These are phyloP conservation scores for Trichoderma koningiopsis DNA, from an alignment of 2,329 filamentous ascomycete species.

Conservation along the genomic window DNA sequence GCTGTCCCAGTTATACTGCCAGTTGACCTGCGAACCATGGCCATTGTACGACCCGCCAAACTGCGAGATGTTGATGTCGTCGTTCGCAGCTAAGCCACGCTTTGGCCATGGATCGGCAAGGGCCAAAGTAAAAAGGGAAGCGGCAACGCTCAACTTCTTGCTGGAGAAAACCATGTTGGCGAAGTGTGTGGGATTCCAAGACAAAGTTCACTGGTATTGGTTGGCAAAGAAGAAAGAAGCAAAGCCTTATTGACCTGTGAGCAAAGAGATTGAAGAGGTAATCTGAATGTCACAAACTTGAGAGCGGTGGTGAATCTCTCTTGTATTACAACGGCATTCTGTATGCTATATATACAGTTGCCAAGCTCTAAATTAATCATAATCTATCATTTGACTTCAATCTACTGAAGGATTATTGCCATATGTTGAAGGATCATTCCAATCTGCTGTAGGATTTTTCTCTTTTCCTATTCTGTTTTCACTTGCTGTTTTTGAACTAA, in stretches of 20 bases:
- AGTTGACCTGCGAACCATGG: conserved; percentile 29
- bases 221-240: neutral
- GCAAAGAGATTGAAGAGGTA: neutral
- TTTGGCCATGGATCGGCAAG: conserved; percentile 24
- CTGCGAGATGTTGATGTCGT: conserved; percentile 28
- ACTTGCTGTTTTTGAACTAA: neutral
- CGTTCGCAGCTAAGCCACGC: conserved; percentile 30
- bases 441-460: neutral
- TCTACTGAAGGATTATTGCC: neutral
- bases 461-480: neutral
- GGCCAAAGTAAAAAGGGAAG: neutral
- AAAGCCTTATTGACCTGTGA: neutral
- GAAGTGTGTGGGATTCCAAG: neutral
- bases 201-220: no score
- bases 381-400: neutral
- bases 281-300: neutral
- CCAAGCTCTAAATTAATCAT: neutral
- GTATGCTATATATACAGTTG: neutral
- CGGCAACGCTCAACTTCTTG: neutral
- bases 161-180: neutral
- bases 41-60: conserved; percentile 12
- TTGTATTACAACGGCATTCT: neutral
- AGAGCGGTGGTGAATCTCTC: neutral
- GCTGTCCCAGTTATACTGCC: conserved; percentile 35
- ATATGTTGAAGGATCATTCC: no score